Evolutionary conservation across 208 protist species (phyloP), one percentile per base, ranked within the genome.

Genomic region (Herpetomonas samuelpessoai): DNA sequence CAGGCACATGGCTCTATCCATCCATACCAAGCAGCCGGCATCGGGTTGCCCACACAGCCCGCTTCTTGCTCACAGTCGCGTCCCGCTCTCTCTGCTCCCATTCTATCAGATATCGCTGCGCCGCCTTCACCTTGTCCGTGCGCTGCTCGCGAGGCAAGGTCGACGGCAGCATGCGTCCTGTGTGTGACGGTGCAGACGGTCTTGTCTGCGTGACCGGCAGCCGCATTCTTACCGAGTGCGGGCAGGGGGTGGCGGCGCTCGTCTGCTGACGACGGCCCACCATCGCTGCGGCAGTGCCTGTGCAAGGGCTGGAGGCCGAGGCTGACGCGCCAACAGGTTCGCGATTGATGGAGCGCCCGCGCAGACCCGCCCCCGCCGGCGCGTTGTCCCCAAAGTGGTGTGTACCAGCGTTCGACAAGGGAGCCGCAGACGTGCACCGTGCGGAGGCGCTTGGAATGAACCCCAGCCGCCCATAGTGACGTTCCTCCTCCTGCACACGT

Each of bases 1-100:
- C n/a, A n/a, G n/a, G n/a, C n/a, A n/a, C n/a, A n/a, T n/a, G n/a
- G n/a, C n/a, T n/a, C n/a, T n/a, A n/a, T n/a, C n/a, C n/a, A n/a
- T n/a, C n/a, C n/a, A n/a, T n/a, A n/a, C 66, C 60, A 14, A 79
- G 51, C 57, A 73, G 56, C 7, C 62, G 57, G 39, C 67, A 65
- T 6, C 72, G 72, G 4, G 66, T 54, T 22, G 67, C 58, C 66
- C 72, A 79, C 49, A 51, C 47, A 1, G 72, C 66, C 35, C 44
- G 41, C 6, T 68, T 50, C 30, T 35, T 57, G 16, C 60, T 44
- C 24, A 31, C 25, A 7, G 38, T 68, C 19, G 29, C 47, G 61
- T 60, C 66, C 25, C 55, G 51, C 38, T 71, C 68, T 38, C 67
- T 62, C 59, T 54, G 2, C 24, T 51, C 49, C 73, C 73, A 79